Conservation (phyloP, 305 asterid genomes). For the Rubia tinctorum region DNA sequence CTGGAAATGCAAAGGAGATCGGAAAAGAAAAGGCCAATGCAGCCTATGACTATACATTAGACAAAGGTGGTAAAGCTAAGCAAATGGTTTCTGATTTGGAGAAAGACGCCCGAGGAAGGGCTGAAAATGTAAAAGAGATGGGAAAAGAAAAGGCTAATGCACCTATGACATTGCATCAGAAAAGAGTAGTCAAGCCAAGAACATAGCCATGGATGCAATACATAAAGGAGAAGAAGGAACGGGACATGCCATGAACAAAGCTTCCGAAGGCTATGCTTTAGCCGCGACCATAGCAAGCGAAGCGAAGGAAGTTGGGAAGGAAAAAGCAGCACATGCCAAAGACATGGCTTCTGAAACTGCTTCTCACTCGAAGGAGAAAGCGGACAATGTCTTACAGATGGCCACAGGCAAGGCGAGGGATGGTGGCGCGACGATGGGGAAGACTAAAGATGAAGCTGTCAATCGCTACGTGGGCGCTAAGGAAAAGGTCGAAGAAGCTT, state of each 20-base stretch:
- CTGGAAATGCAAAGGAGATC: constrained; percentile 18
- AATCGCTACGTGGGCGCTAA: constrained; percentile 29
- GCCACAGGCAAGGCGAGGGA: constrained; percentile 27
- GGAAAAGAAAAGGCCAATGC: constrained; percentile 20
- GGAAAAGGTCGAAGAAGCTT: constrained; percentile 28
- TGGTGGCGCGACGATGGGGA: too few species aligned
- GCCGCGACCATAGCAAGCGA: background rate
- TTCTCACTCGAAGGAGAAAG: constrained; percentile 15
- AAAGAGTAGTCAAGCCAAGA: constrained; percentile 18
- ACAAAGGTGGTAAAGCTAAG: constrained; percentile 5
- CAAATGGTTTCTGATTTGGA: constrained; percentile 6
- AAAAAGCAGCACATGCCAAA: constrained; percentile 14
- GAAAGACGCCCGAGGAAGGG: constrained; percentile 9
- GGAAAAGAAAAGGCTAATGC: constrained; percentile 24
- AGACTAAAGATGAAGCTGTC: constrained; percentile 23
- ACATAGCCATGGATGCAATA: constrained; percentile 17
- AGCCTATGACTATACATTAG: constrained; percentile 23
- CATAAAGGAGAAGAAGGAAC: background rate
- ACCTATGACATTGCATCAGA: constrained; percentile 21
- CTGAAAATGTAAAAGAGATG: constrained; percentile 10
- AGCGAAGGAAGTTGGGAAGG: background rate
- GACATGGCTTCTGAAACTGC: constrained; percentile 22
- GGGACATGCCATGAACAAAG: constrained; percentile 20
- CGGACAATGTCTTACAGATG: constrained; percentile 21
- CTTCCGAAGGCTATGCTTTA: constrained; percentile 6